phyloP scores from a whole-genome alignment of 2,329 filamentous ascomycete species.

The Fusarium brachygibbosum region DNA sequence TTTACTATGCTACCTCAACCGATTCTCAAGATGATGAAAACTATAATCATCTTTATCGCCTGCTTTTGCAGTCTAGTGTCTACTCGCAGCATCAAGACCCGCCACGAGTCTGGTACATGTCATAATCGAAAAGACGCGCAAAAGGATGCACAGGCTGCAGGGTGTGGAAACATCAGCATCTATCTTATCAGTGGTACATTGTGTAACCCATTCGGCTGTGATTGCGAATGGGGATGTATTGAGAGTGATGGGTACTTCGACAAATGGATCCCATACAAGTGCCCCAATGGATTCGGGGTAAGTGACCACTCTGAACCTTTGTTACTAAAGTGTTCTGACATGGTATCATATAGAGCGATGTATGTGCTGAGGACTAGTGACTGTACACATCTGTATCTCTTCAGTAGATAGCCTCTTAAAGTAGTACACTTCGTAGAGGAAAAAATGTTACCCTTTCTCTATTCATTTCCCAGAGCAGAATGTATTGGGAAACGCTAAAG shows the following conservation, averaged over 20 bases:
- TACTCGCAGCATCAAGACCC: neutral
- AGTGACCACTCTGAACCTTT: neutral
- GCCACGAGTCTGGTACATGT: neutral
- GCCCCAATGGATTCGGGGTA: conserved; percentile 9
- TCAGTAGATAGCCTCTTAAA: no score
- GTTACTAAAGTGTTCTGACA: neutral
- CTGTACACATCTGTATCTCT: no score
- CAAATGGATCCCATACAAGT: neutral
- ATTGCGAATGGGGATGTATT: conserved; percentile 11
- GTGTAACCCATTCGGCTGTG: neutral
- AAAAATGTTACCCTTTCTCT: no score
- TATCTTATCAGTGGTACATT: neutral
- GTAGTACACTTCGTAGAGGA: no score
- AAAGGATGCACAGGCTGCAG: neutral
- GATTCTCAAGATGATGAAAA: neutral
- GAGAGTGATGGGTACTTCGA: conserved; percentile 8
- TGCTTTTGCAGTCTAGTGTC: neutral
- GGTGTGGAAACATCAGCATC: neutral
- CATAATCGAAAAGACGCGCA: neutral
- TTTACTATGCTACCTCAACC: no score
- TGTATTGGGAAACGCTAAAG: no score
- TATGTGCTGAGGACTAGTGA: neutral
- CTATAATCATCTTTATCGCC: neutral
- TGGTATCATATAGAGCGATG: neutral
- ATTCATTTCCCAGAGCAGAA: no score